These are phyloP conservation scores for Penicillium cinerascens DNA, from an alignment of 495 filamentous ascomycete species.

Conservation along the genomic window DNA sequence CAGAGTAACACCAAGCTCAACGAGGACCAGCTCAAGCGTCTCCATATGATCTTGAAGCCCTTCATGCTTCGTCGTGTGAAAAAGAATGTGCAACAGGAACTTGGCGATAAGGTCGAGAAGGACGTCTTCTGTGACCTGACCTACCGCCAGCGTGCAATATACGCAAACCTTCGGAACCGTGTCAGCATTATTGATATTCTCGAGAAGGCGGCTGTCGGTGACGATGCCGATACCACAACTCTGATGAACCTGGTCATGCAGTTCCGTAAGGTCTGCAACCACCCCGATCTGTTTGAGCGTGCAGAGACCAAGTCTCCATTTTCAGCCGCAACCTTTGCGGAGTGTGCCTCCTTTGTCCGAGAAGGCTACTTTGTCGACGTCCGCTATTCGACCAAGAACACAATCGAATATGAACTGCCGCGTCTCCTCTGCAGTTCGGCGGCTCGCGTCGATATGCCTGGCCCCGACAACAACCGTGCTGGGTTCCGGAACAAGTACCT, in stretches of 20 bases:
- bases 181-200: constrained; percentile 99
- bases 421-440: constrained; percentile 71
- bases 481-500: constrained; percentile 77
- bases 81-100: constrained; percentile 97
- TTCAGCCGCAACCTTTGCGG: constrained; percentile 78
- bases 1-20: constrained; percentile 99
- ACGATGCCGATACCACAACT: constrained; percentile 90
- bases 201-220: constrained; percentile 91
- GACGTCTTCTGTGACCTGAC: constrained; percentile 97
- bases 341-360: constrained; percentile 89
- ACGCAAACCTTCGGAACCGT: constrained; percentile 85
- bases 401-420: constrained; percentile 81
- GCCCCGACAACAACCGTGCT: constrained; percentile 66
- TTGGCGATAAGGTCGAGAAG: constrained; percentile 96
- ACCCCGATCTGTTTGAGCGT: constrained; percentile 94
- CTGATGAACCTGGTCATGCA: constrained; percentile 99
- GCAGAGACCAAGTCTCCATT: constrained; percentile 87
- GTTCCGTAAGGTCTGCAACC: constrained; percentile 98
- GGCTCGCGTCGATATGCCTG: constrained; percentile 72
- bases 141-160: constrained; percentile 94
- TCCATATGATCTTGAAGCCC: constrained; percentile 98
- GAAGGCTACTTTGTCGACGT: constrained; percentile 79
- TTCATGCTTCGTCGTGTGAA: constrained; percentile 99
- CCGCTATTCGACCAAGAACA: constrained; percentile 79
- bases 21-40: constrained; percentile 89